Evolutionary conservation across 2,329 filamentous ascomycete genomes (phyloP), one percentile per base, ranked within the genome.

Genomic region (Apiospora aurea): DNA sequence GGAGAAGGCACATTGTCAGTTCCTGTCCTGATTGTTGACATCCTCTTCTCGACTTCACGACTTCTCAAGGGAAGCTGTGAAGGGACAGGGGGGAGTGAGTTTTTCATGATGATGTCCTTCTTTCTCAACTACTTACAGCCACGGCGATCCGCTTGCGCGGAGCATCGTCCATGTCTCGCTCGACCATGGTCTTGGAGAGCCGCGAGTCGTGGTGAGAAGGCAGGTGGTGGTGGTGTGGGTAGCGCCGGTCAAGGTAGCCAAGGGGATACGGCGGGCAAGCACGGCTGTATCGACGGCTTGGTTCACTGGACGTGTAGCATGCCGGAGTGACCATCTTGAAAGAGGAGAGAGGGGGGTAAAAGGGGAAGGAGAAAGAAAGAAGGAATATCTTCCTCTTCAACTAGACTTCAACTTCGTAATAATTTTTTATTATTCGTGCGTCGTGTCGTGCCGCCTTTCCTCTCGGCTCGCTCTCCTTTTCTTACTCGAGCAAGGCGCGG

Each of bases 141-240:
- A 90, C 87, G 38, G 88, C 85, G 75, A 90, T 90, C 49, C 88
- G 84, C 82, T 90, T 90, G 68, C 88, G 82, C 72, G 87, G 85
- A 11, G 81, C 78, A 14, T 87, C 84, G 8, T 86, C 85, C 29
- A 76, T 57, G 43, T 83, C 82, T 53, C 81, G 76, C 67, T 86
- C 84, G 21, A 81, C 75, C 83, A 86, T 85, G 61, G 79, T 83
- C 57, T 64, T 64, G 61, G 79, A 73, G n/a, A 79, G 73, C 72
- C 81, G 77, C 53, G 76, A 74, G 71, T 84, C 81, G 75, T 82
- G 81, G 75, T 82, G 80, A 10, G 80, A 79, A n/a, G 80, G 75
- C 16, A 81, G 77, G 18, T 64, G 57, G 18, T 34, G 51, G 26
- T 41, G 57, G 10, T 38, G 34, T 4, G 29, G 26, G 71, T 78